Base-by-base conservation (phyloP, 257 asterid species). In the Echium plantagineum region DNA sequence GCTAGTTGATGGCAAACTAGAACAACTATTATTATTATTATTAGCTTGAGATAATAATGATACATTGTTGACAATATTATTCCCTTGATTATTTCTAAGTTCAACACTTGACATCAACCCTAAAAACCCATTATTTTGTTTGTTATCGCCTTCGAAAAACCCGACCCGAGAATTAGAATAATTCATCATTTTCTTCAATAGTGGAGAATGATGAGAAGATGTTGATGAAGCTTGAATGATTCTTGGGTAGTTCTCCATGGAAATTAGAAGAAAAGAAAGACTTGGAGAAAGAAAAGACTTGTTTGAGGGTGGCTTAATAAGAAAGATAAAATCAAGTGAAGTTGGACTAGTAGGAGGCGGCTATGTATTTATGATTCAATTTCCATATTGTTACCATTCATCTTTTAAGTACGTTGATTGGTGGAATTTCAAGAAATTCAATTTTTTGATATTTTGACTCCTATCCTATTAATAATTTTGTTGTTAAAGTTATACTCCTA, bases 231-330 rank as follows among this genome's bases (percentile, higher is more conserved):
- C 66, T 1, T 73, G 73, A 60, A 74, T 72, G 6, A 72, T 51
- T 12, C 72, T 42, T 61, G 77, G 56, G 35, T 57, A 64, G 28
- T 55, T 73, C 48, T 80, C 86, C 89, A 82, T 82, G 49, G 16
- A 24, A 26, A 19, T 32, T 24, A 31, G n/a, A 59, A 5, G 17
- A 47, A 61, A 70, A 4, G 7, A 22, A 47, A 22, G 20, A 28
- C 21, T 59, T 46, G 18, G 18, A 17, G 20, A 20, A 42, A 38
- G 53, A 38, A 5, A n/a, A 55, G 17, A 10, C 58, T 52, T 53
- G 17, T 42, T 42, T 10, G 49, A 42, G 49, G 12, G 10, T 42
- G 49, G 49, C 5, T 42, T 10, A 42, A 24, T 42, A 42, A 10
- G 15, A 10, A 5, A 13, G 49, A 42, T 42, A 42, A 15, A 42